phyloP scores from a whole-genome alignment of 2,329 filamentous ascomycete species.

The Cadophora luteo-olivacea region DNA sequence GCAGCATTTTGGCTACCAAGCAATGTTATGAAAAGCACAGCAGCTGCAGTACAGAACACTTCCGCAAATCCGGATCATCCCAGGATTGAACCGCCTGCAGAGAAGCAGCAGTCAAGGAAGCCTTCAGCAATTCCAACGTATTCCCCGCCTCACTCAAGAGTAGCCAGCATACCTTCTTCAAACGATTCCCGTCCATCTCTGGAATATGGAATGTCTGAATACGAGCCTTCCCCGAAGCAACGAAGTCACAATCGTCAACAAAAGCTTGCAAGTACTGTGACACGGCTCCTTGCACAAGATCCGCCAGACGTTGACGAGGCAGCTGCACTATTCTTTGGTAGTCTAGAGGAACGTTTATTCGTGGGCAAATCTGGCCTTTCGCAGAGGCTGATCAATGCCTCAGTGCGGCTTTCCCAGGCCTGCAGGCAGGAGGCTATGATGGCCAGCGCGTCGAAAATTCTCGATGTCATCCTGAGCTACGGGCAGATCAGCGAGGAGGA shows the following conservation, averaged over 20 bases:
- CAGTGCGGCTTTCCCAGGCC: conserved; percentile 30
- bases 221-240: background rate
- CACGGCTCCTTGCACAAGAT: conserved; percentile 30
- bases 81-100: background rate
- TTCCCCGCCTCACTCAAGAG: background rate
- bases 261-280: conserved; percentile 36
- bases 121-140: background rate
- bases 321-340: conserved; percentile 34
- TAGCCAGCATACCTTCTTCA: background rate
- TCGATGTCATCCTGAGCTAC: conserved; percentile 33
- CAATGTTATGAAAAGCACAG: conserved; percentile 27
- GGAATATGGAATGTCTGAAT: background rate
- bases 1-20: conserved; percentile 34
- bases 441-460: conserved; percentile 31
- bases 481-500: conserved; percentile 32
- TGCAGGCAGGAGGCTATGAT: conserved; percentile 25
- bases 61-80: background rate
- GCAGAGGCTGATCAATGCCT: conserved; percentile 30
- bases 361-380: conserved; percentile 24
- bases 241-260: conserved; percentile 27
- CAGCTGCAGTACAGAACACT: background rate
- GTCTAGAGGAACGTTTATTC: conserved; percentile 36
- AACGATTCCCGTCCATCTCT: background rate
- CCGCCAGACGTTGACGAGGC: conserved; percentile 31
- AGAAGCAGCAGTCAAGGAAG: background rate